Evolutionary conservation across 2,329 filamentous ascomycete genomes (phyloP).

Genomic region (Neopestalotiopsis rosae): DNA sequence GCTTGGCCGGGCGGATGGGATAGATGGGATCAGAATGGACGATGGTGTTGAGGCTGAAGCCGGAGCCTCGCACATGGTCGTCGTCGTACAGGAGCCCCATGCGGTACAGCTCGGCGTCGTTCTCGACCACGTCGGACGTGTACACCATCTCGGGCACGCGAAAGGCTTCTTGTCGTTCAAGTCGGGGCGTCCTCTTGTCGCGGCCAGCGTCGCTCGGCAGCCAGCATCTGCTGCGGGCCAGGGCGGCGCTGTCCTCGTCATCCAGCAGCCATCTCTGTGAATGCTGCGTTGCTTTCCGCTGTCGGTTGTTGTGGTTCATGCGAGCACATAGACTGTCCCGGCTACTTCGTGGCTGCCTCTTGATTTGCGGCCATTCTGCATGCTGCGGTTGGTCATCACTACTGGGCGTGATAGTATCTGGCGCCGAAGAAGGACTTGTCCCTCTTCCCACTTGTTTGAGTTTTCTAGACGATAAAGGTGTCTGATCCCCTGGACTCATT

Average conservation of each 20-base stretch:
- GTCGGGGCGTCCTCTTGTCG: conserved; percentile 26
- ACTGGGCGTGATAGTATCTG: neutral
- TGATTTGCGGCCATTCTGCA: neutral
- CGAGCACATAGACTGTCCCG: conserved; percentile 15
- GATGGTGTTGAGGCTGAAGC: conserved; percentile 31
- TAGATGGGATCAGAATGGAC: conserved; percentile 31
- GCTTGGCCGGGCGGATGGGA: conserved; percentile 30
- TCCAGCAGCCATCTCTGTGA: conserved; percentile 20
- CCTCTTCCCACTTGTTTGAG: conserved; percentile 8
- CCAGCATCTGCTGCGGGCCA: conserved; percentile 19
- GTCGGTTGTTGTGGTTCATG: conserved; percentile 20
- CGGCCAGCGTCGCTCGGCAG: conserved; percentile 27
- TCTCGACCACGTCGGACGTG: conserved; percentile 26
- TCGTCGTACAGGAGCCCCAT: conserved; percentile 34
- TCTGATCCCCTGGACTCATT: neutral
- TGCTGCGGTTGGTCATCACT: neutral
- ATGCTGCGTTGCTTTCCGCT: conserved; percentile 17
- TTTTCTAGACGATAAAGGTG: conserved; percentile 9
- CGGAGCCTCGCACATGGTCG: conserved; percentile 23
- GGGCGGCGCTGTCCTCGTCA: conserved; percentile 12
- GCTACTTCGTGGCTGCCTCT: conserved; percentile 11
- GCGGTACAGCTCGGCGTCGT: conserved; percentile 32
- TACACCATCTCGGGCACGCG: conserved; percentile 24
- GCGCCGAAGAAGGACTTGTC: conserved; percentile 3
- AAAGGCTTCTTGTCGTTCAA: conserved; percentile 36